Evolutionary conservation across 2,329 filamentous ascomycete genomes (phyloP).

Genomic region (Calycina herbarum): DNA sequence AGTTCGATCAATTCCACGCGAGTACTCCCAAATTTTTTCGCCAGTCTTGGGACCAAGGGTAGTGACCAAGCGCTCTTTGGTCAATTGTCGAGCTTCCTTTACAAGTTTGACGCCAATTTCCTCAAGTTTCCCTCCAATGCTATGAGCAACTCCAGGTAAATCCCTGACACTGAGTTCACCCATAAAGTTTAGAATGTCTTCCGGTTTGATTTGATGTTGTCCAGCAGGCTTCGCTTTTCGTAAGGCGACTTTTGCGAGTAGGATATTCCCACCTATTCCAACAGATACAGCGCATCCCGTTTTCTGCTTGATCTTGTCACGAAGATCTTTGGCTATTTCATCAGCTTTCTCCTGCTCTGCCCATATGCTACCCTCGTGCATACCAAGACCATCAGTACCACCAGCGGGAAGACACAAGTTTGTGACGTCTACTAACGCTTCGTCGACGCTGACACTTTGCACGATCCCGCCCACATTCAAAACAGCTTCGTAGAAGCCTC

Average conservation of each 20-base stretch:
- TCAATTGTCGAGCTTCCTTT: conserved; percentile 75
- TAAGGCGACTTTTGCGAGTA: conserved; percentile 87
- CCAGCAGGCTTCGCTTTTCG: conserved; percentile 93
- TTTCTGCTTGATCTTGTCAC: conserved; percentile 67
- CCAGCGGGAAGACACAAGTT: conserved; percentile 63
- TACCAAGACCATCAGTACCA: conserved; percentile 63
- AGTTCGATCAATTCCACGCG: conserved; percentile 79
- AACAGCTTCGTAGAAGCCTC: conserved; percentile 82
- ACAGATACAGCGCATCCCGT: conserved; percentile 90
- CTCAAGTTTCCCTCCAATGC: conserved; percentile 83
- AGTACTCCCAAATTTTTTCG: conserved; percentile 85
- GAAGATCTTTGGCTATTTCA: conserved; percentile 65
- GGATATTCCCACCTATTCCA: conserved; percentile 86
- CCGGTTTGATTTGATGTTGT: conserved; percentile 83
- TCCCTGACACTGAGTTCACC: conserved; percentile 75
- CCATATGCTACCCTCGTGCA: conserved; percentile 68
- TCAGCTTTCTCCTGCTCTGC: conserved; percentile 79
- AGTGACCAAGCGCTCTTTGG: conserved; percentile 72
- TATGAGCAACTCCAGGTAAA: conserved; percentile 89
- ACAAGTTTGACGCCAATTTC: conserved; percentile 81
- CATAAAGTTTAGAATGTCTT: conserved; percentile 75
- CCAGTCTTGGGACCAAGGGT: conserved; percentile 89
- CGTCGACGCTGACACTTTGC: conserved; percentile 96
- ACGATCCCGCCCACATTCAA: conserved; percentile 77
- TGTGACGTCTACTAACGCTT: conserved; percentile 86